Base-by-base conservation (phyloP, 2,329 filamentous ascomycete genomes). In the Colletotrichum neosansevieriae region DNA sequence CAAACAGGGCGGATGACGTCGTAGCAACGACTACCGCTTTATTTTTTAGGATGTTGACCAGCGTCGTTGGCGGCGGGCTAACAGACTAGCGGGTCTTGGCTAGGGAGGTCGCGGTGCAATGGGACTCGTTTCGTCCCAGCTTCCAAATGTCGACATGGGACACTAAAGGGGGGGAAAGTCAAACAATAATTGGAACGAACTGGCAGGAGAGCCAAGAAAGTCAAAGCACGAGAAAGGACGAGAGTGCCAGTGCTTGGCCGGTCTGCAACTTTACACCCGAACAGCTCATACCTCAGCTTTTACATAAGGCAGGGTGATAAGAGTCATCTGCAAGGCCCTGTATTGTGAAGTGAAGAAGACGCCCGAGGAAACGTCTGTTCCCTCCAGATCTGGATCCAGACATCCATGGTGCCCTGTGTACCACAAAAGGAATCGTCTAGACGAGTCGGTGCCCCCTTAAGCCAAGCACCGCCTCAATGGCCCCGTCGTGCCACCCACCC, bases 1-100 rank as follows among this genome's bases (percentile, higher is more conserved):
- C 60, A 24, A 40, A n/a, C 45, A 58, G 45, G 60, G 38, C 64
- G 45, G 19, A 67, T 67, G 64, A 67, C 64, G 64, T 67, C 60
- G 58, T 63, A 63, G 59, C 63, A 67, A 63, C 44, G 57, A 58
- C 19, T 21, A 40, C 29, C 29, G 29, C 57, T 54, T 24, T 59
- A 38, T 32, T 29, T 40, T 32, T 24, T 29, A 34, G 34, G 42
- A 51, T 0, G 49, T 40, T 7, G 29, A 54, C 47, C 49, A 51
- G 38, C 45, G 59, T 42, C 36, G 50, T 32, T 49, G 49, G 45
- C 42, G 49, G 45, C 42, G 38, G 34, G 50, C 49, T 63, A 53
- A 54, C 10, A 38, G 47, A 29, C 49, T 53, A 60, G 40, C 38
- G 38, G 45, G 57, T 38, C 57, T 59, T 59, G 57, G 57, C 57